These are phyloP conservation scores for Ajuga reptans DNA, from an alignment of 305 asterid genomes.

Conservation along the genomic window DNA sequence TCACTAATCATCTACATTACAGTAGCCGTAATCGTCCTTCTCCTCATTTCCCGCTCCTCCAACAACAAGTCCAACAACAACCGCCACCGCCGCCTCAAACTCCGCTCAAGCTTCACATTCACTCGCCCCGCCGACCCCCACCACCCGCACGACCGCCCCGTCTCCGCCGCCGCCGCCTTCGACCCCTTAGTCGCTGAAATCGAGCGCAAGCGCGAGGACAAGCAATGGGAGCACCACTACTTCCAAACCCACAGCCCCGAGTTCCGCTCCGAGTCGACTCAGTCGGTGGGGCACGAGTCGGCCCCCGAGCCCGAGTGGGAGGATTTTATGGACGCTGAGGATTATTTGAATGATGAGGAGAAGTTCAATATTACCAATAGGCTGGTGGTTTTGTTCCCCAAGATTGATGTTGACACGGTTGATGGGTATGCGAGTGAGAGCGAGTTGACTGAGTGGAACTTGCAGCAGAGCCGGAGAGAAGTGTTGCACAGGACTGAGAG, in stretches of 20 bases:
- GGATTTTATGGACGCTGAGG: constrained; percentile 84
- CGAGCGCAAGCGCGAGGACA: constrained; percentile 80
- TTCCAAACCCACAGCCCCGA: constrained; percentile 48
- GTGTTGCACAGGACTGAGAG: constrained; percentile 81
- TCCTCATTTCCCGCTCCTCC: constrained; percentile 69
- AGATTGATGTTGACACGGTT: constrained; percentile 63
- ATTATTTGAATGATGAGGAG: constrained; percentile 83
- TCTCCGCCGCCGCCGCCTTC: constrained; percentile 63
- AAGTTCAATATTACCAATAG: constrained; percentile 85
- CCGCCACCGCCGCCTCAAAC: constrained; percentile 78
- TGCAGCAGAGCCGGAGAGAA: constrained; percentile 69
- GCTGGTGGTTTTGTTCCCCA: constrained; percentile 69
- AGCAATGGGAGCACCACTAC: constrained; percentile 69
- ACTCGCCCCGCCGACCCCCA: constrained; percentile 34
- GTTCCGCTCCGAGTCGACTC: constrained; percentile 24
- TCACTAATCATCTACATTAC: constrained; percentile 64
- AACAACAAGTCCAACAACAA: constrained; percentile 33
- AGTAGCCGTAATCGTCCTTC: constrained; percentile 47
- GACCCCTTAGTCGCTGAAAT: constrained; percentile 81
- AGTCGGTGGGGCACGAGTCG: constrained; percentile 34
- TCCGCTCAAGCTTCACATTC: constrained; percentile 79
- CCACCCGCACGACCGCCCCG: constrained; percentile 32
- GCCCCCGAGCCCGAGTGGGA: constrained; percentile 87
- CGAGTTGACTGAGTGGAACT: constrained; percentile 79
- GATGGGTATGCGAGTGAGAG: constrained; percentile 61